Evolutionary conservation across 305 asterid genomes (phyloP).

Genomic region (Nicotiana rustica): DNA sequence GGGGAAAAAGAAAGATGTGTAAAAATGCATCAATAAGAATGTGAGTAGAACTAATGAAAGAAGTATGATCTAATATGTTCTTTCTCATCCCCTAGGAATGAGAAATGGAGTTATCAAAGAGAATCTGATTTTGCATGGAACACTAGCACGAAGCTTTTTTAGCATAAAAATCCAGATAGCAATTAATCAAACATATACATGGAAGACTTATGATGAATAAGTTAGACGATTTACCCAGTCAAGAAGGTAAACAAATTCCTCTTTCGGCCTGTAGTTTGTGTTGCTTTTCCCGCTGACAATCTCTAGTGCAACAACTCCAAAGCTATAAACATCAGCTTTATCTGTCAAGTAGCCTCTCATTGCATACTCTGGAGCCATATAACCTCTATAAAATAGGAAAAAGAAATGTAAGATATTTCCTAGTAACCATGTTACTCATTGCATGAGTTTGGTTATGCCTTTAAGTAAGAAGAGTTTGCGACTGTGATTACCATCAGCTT

Average conservation of each 20-base stretch:
- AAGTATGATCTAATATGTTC: neutral
- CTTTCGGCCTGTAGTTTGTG: constrained; percentile 81
- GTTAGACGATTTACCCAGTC: constrained; percentile 70
- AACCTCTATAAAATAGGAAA: constrained; percentile 61
- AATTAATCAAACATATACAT: neutral
- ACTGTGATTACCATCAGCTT: neutral
- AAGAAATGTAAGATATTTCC: neutral
- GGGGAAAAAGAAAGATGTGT: neutral
- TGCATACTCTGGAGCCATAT: constrained; percentile 97
- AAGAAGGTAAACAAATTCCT: constrained; percentile 91
- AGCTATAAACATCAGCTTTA: constrained; percentile 95
- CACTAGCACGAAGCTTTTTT: too few relatives aligned
- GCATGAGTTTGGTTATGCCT: neutral
- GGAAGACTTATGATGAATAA: neutral
- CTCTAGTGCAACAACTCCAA: constrained; percentile 82
- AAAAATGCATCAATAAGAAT: neutral
- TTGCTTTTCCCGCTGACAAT: constrained; percentile 93
- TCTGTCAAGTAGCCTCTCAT: constrained; percentile 93
- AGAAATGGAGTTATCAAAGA: neutral
- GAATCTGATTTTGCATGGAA: too few relatives aligned
- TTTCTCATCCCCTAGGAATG: neutral
- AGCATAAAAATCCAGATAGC: neutral
- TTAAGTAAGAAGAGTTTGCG: neutral
- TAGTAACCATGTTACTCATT: neutral
- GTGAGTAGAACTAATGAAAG: neutral